Evolutionary conservation across 202 grass and related monocot genomes (phyloP).

Genomic region (Dendrocalamus latiflorus): DNA sequence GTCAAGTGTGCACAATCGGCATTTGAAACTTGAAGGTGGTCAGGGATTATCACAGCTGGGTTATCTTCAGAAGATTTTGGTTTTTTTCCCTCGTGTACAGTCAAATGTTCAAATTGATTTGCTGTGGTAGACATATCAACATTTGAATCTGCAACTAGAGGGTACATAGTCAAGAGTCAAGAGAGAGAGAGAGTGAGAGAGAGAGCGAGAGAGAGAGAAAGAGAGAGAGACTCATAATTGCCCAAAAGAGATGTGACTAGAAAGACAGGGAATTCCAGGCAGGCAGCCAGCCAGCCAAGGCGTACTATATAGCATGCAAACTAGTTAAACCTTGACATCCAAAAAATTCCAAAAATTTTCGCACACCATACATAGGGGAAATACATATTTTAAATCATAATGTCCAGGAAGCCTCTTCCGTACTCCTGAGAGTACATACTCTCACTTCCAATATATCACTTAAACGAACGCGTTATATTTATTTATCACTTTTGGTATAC

Average conservation of each 20-base stretch:
- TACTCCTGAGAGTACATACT: too few species aligned
- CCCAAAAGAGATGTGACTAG: neutral
- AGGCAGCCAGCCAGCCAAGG: neutral
- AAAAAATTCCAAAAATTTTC: too few species aligned
- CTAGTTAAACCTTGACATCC: too few species aligned
- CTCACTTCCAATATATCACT: too few species aligned
- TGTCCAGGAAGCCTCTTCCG: too few species aligned
- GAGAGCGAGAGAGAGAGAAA: too few species aligned
- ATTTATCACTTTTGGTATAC: too few species aligned
- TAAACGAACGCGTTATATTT: too few species aligned
- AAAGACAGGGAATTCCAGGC: neutral
- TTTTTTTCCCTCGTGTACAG: conserved; percentile 35
- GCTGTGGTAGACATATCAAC: conserved; percentile 32
- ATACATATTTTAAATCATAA: too few species aligned
- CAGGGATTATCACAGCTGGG: conserved; percentile 74
- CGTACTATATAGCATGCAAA: neutral
- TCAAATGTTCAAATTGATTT: conserved; percentile 40
- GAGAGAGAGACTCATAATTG: neutral
- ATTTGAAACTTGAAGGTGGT: conserved; percentile 72
- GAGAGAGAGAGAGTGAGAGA: neutral
- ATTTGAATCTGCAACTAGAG: conserved; percentile 37
- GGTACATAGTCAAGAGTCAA: neutral
- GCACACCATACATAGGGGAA: too few species aligned
- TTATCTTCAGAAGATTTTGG: conserved; percentile 52
- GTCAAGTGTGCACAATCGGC: conserved; percentile 58